phyloP scores from a whole-genome alignment of 768 basidiomycete species.

The Termitomyces sp. region DNA sequence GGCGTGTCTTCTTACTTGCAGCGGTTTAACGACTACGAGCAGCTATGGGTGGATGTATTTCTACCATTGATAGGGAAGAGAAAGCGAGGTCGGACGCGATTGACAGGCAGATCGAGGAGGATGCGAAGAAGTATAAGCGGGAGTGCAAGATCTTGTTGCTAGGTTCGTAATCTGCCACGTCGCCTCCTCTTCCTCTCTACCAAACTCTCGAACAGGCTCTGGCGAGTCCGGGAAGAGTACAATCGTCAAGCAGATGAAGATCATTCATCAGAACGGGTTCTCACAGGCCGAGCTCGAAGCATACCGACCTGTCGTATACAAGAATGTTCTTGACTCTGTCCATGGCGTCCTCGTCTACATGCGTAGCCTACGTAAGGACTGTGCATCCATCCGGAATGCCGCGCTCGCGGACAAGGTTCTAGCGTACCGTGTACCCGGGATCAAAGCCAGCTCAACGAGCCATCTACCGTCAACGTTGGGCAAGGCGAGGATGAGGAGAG shows the following conservation, averaged over 20 bases:
- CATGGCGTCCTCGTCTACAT: slow-evolving; percentile 83
- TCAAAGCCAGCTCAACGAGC: slow-evolving; percentile 36
- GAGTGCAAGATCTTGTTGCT: slow-evolving; percentile 92
- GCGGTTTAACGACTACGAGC: too few species aligned
- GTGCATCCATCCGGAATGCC: slow-evolving; percentile 59
- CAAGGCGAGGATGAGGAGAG: background rate
- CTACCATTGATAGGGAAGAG: slow-evolving; percentile 48
- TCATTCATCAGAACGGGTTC: slow-evolving; percentile 93
- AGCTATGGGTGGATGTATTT: slow-evolving; percentile 65
- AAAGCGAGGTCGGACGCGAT: slow-evolving; percentile 67
- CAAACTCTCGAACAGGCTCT: slow-evolving; percentile 49
- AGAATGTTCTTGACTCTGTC: slow-evolving; percentile 84
- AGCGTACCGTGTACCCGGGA: slow-evolving; percentile 38
- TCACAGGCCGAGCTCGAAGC: slow-evolving; percentile 67
- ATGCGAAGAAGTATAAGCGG: slow-evolving; percentile 70
- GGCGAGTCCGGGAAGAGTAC: slow-evolving; percentile 95
- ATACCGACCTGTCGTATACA: slow-evolving; percentile 76
- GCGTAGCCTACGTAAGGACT: slow-evolving; percentile 81
- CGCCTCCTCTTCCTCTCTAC: background rate
- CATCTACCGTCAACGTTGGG: slow-evolving; percentile 3
- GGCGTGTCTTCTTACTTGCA: too few species aligned
- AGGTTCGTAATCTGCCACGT: slow-evolving; percentile 36
- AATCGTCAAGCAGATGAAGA: slow-evolving; percentile 99
- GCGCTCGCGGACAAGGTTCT: slow-evolving; percentile 9
- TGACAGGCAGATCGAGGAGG: slow-evolving; percentile 82